Evolutionary conservation across 768 basidiomycete species (phyloP), one percentile per base, ranked within the genome.

Genomic region (Suillus sp.): DNA sequence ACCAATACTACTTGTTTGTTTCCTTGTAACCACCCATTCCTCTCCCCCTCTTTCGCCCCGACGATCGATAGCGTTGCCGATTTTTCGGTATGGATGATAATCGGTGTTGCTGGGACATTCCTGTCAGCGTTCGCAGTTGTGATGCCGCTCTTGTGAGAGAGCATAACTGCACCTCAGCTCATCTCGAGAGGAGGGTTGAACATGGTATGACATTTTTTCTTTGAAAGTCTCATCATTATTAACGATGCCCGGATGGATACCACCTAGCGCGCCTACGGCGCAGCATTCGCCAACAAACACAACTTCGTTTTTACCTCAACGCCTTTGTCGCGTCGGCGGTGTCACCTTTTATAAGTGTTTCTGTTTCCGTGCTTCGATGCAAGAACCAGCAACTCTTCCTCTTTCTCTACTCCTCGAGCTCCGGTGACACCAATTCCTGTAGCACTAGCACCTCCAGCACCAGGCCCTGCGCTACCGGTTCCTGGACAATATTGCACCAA

Each of bases 91-190:
- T 97, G 93, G 94, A 88, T 96, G 8, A 77, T 84, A 47, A 78
- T 96, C 62, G 89, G 90, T 3, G 88, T 97, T 64, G 78, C 89
- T 47, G 96, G 95, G 95, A 81, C 89, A 30, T 95, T 95, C 76
- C 79, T 82, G 59, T 93, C 92, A 1, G 79, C 86, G 4, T 81
- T 89, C 64, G 78, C 85, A 8, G 91, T 94, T 45, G 92, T 96
- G 22, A 30, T 96, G 13, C 94, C 93, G 68, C 95, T 95, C 22
- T 78, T 96, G 4, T 96, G 83, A 78, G 95, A 97, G 80, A 92
- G 90, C 60, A 80, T 91, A 47, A 78, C 66, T 3, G 92, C 90
- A 0, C 70, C 96, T 51, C 43, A 13, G 8, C 76, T 84, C 72
- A 91, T 95, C 56, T 38, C 65, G 30, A 74, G 72, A 54, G 91